Conservation (phyloP, 2,329 filamentous ascomycete genomes). For the Xylaria sp. region DNA sequence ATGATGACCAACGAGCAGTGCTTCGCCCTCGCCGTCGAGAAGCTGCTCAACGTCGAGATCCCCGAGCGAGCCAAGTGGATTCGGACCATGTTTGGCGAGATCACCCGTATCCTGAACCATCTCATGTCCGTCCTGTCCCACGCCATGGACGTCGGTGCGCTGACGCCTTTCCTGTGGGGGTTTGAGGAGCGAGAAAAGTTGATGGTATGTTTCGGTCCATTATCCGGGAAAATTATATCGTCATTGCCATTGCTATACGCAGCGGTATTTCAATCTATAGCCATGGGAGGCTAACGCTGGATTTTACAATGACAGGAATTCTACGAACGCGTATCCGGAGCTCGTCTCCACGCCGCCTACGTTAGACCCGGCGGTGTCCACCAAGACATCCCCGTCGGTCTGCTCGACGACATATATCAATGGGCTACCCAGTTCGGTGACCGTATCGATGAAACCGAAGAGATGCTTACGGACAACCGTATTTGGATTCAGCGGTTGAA, state of each 20-base stretch:
- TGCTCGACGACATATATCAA: slow-evolving; percentile 99
- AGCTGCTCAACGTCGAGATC: slow-evolving; percentile 96
- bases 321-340: slow-evolving; percentile 98
- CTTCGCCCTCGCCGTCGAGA: slow-evolving; percentile 94
- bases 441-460: slow-evolving; percentile 98
- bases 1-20: slow-evolving; percentile 99
- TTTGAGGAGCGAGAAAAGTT: slow-evolving; percentile 99
- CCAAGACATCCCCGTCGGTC: slow-evolving; percentile 91
- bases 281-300: slow-evolving; percentile 8
- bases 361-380: slow-evolving; percentile 96
- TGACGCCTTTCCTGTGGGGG: slow-evolving; percentile 98
- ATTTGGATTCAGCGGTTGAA: slow-evolving; percentile 97
- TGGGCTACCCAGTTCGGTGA: slow-evolving; percentile 99
- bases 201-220: slow-evolving; percentile 74
- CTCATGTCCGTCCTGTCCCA: slow-evolving; percentile 97
- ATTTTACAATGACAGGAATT: slow-evolving; percentile 77
- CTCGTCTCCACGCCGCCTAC: slow-evolving; percentile 96
- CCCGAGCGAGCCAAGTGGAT: slow-evolving; percentile 97
- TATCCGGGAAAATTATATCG: no score
- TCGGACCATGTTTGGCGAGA: slow-evolving; percentile 92
- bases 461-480: slow-evolving; percentile 98
- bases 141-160: slow-evolving; percentile 97
- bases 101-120: slow-evolving; percentile 94
- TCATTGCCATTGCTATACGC: no score
- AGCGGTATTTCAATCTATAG: not conserved